Conservation (phyloP, 106 monocot genomes). For the Acorus calamus region DNA sequence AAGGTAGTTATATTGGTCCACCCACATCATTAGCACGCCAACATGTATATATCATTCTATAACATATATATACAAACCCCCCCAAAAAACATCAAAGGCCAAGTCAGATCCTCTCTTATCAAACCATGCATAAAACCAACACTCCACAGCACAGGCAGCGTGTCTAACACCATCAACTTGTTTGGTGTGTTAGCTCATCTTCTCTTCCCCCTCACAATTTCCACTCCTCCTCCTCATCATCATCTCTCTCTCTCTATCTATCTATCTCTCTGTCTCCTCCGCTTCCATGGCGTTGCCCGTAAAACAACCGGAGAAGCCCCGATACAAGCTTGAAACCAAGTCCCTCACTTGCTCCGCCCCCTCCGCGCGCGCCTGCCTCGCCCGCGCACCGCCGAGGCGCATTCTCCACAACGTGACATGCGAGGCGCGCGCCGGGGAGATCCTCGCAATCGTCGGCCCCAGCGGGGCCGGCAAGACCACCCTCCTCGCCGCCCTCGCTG, state of each 20-base stretch:
- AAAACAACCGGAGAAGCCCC: slow-evolving; percentile 6
- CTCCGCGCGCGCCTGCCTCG: background rate
- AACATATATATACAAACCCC: too few relatives aligned
- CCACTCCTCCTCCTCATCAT: background rate
- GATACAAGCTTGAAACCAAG: slow-evolving; percentile 54
- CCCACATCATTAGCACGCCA: too few relatives aligned
- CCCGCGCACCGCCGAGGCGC: background rate
- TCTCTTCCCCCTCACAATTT: background rate
- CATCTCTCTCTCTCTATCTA: background rate
- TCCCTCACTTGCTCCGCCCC: slow-evolving; percentile 22
- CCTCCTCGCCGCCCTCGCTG: slow-evolving; percentile 64
- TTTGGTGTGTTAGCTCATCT: slow-evolving; percentile 41
- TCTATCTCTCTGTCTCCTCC: background rate
- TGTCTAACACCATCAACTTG: background rate
- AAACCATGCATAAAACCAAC: too few relatives aligned
- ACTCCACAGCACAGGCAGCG: too few relatives aligned
- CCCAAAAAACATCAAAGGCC: too few relatives aligned
- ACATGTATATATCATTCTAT: too few relatives aligned
- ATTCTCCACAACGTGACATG: slow-evolving; percentile 49
- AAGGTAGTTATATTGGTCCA: too few relatives aligned
- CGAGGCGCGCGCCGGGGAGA: slow-evolving; percentile 58
- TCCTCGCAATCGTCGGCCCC: slow-evolving; percentile 77
- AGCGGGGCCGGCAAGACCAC: slow-evolving; percentile 95
- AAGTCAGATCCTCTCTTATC: too few relatives aligned
- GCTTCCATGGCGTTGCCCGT: slow-evolving; percentile 9